A percentile compares a stretch with the other conserved stretches of the same genome.
Evolutionary conservation across 2,329 filamentous ascomycete genomes (phyloP).

Genomic region (Cladobotryum mycophilum): DNA sequence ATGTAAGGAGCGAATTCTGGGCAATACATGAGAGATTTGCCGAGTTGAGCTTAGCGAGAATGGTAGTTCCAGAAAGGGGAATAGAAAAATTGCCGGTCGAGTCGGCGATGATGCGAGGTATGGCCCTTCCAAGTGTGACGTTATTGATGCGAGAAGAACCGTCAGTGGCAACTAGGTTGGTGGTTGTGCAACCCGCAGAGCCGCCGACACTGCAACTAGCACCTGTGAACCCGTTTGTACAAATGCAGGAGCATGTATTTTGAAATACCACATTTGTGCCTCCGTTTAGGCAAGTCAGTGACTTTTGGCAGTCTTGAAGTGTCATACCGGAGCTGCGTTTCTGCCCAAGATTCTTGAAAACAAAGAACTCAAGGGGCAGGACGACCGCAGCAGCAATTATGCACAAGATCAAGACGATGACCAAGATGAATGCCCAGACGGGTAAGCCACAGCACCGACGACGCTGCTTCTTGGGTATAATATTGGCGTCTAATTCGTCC

Average conservation of each 20-base stretch:
- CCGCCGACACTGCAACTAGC: conserved; percentile 43
- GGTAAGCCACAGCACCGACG: conserved; percentile 80
- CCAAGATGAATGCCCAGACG: conserved; percentile 66
- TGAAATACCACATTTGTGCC: conserved; percentile 67
- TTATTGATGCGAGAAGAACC: conserved; percentile 43
- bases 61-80: conserved; percentile 59
- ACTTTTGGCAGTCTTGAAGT: conserved; percentile 50
- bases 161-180: conserved; percentile 36
- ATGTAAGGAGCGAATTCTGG: conserved; percentile 84
- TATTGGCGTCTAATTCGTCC: conserved; percentile 14
- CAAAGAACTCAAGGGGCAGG: conserved; percentile 63
- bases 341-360: conserved; percentile 45
- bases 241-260: conserved; percentile 75
- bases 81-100: conserved; percentile 67
- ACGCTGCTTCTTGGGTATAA: conserved; percentile 27
- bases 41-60: conserved; percentile 71
- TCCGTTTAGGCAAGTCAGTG: conserved; percentile 68
- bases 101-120: conserved; percentile 65
- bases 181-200: conserved; percentile 47
- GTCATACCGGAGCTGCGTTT: conserved; percentile 30
- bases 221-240: conserved; percentile 76
- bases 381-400: conserved; percentile 76
- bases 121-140: conserved; percentile 73
- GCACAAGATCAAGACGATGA: conserved; percentile 58
- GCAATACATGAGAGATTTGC: conserved; percentile 72